A percentile compares a stretch with the other conserved stretches of the same genome.
Evolutionary conservation across 2,329 filamentous ascomycete species (phyloP).

Genomic region (Stemphylium beticola): DNA sequence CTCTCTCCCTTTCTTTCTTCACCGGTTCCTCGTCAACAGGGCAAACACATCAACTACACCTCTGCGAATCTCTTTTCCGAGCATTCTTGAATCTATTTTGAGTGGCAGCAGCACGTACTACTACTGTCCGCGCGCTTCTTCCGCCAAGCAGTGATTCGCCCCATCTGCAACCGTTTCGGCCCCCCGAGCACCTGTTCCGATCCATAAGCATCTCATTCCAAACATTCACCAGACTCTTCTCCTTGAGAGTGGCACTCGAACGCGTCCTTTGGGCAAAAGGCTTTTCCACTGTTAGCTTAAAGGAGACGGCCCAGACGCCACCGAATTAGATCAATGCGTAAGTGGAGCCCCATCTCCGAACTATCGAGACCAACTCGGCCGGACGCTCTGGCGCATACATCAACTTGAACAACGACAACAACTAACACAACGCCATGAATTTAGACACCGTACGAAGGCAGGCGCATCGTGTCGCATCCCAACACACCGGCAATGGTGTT

Average conservation of each 20-base stretch:
- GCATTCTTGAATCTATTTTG: slow-evolving; percentile 9
- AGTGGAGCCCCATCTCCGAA: slow-evolving; percentile 26
- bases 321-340: slow-evolving; percentile 30
- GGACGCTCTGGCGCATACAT: background rate
- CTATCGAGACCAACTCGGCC: background rate
- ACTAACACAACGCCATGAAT: slow-evolving; percentile 18
- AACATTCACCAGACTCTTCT: background rate
- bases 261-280: slow-evolving; percentile 5
- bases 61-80: background rate
- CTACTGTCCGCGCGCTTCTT: slow-evolving; percentile 16
- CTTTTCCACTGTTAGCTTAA: slow-evolving; percentile 5
- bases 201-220: slow-evolving; percentile 5
- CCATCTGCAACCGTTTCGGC: slow-evolving; percentile 15
- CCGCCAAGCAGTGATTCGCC: slow-evolving; percentile 15
- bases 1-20: slow-evolving; percentile 16
- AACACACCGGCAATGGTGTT: slow-evolving; percentile 25
- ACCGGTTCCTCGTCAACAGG: slow-evolving; percentile 6
- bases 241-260: slow-evolving; percentile 4
- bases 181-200: slow-evolving; percentile 14
- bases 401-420: slow-evolving; percentile 12
- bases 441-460: slow-evolving; percentile 46
- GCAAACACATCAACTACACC: slow-evolving; percentile 7
- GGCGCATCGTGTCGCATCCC: slow-evolving; percentile 46
- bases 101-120: slow-evolving; percentile 6
- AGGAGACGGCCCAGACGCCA: slow-evolving; percentile 24